Evolutionary conservation across 208 protist species (phyloP), one percentile per base, ranked within the genome.

Genomic region (Blechomonas ayalai): DNA sequence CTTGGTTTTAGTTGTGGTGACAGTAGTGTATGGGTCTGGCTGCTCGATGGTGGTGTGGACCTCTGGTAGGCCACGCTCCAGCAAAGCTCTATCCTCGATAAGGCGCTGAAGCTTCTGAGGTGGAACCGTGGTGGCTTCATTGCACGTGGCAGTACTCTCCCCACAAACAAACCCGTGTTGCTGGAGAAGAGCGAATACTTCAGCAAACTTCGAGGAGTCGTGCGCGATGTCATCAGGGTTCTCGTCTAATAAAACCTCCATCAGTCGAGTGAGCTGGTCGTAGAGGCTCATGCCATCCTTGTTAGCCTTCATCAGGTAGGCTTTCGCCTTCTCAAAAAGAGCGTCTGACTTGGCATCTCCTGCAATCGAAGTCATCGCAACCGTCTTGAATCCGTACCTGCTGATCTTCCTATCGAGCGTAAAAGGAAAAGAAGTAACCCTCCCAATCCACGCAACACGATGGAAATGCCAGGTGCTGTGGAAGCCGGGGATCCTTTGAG

Each of bases 231-330:
- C 72, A 16, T 81, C 59, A 5, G 76, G 65, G 34, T 93, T 80
- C 35, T 86, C 76, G 20, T 94, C 83, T 4, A 94, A 63, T 15
- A 92, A 50, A 18, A 75, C 18, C 56, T 88, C 73, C 73, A 96
- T 88, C 34, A 96, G 50, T 0, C 85, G 69, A 10, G 75, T 71
- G 20, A 96, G 77, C 50, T 96, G 90, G 36, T 96, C 90, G 63
- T 96, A 96, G 15, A 88, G 80, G 47, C 85, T 94, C 26, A 90
- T 67, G 33, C 89, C 89, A 54, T 93, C 82, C 45, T 76, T 82
- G 52, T 90, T 83, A 8, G 79, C 76, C 37, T 57, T 67, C 84
- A 92, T 88, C 16, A 96, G 69, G 51, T 90, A 93, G 15, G 85
- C 73, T 55, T 96, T 96, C 26, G 83, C 77, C 27, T 67, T 82